Evolutionary conservation across 2,329 filamentous ascomycete species (phyloP).

Genomic region (Fusarium algeriense): DNA sequence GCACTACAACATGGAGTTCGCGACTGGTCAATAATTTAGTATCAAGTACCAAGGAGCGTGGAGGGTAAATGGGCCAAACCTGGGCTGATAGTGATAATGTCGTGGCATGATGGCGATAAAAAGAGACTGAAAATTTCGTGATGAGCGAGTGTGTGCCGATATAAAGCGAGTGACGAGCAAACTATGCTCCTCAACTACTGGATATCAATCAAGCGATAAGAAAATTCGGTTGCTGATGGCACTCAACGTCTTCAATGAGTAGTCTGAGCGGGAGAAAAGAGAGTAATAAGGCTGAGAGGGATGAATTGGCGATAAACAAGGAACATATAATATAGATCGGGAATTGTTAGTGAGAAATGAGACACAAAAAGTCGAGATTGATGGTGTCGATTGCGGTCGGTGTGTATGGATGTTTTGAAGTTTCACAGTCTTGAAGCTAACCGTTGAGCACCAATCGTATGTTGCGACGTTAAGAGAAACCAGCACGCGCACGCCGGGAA

Average conservation of each 20-base stretch:
- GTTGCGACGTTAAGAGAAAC: conserved; percentile 17
- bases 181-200: conserved; percentile 1
- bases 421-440: conserved; percentile 12
- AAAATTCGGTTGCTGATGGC: conserved; percentile 16
- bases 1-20: conserved; percentile 85
- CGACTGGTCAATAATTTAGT: conserved; percentile 62
- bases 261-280: conserved; percentile 17
- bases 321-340: conserved; percentile 20
- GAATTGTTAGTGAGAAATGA: conserved; percentile 20
- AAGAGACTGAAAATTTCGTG: conserved; percentile 8
- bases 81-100: conserved; percentile 47
- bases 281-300: conserved; percentile 22
- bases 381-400: conserved; percentile 13
- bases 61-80: conserved; percentile 30
- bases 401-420: conserved; percentile 21
- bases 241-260: conserved; percentile 8
- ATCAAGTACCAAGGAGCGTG: neutral
- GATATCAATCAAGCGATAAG: conserved; percentile 26
- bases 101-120: conserved; percentile 45
- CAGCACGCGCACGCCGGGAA: conserved; percentile 17
- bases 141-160: conserved; percentile 19
- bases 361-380: conserved; percentile 21
- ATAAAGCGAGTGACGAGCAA: conserved; percentile 12
- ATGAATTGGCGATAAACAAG: conserved; percentile 18
- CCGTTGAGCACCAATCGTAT: conserved; percentile 18